Conservation (phyloP, 1,284 basidiomycete species). For the Uromyces viciae-fabae region DNA sequence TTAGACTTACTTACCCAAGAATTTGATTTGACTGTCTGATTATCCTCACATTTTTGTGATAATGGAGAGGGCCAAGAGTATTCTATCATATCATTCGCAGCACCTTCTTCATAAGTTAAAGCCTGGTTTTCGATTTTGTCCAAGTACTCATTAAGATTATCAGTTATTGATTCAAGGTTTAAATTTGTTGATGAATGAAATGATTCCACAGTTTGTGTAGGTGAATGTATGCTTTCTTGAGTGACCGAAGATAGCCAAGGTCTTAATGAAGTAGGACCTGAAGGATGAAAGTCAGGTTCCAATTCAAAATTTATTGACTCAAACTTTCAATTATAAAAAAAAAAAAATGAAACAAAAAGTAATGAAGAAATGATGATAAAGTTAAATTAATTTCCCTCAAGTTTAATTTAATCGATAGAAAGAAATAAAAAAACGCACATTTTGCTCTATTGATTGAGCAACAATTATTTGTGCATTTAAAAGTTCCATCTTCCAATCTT, state of each 20-base stretch:
- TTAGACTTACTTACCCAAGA: too few relatives aligned
- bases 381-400: too few relatives aligned
- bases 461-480: not conserved
- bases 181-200: not conserved
- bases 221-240: not conserved
- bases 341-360: not conserved
- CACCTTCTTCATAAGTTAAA: conserved; percentile 9
- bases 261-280: not conserved
- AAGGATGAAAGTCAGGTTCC: conserved; percentile 9
- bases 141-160: not conserved
- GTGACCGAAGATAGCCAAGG: not conserved
- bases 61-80: too few relatives aligned
- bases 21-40: too few relatives aligned
- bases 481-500: conserved; percentile 19
- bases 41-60: too few relatives aligned
- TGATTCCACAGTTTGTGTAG: not conserved
- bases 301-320: not conserved
- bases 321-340: not conserved
- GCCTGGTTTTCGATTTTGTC: conserved; percentile 24
- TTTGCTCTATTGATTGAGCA: not conserved
- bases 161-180: not conserved
- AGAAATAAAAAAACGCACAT: not conserved
- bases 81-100: not conserved
- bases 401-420: too few relatives aligned
- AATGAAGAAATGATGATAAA: not conserved